Base-by-base conservation (phyloP, 768 basidiomycete species). In the Lactarius hengduanensis region DNA sequence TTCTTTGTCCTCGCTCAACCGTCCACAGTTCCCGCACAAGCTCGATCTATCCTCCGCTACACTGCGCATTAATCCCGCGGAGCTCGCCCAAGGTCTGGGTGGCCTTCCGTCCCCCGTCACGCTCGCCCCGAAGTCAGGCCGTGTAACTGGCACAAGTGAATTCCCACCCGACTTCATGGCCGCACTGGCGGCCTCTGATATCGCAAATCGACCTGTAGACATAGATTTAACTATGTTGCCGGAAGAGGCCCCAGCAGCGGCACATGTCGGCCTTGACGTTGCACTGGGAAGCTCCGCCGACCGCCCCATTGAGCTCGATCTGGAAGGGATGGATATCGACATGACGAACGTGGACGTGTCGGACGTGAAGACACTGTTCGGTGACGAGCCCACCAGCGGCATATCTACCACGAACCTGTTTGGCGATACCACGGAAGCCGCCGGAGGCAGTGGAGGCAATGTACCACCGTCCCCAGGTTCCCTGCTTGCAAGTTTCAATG, bases 301-400 rank as follows among this genome's bases (percentile, higher is more conserved):
- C 73, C 89, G 90, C 74, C 90, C 91, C 22, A 92, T 92, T 64
- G 91, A 91, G 72, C 81, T 92, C 30, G 90, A 92, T 73, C 71
- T 92, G 62, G 90, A 91, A 59, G 86, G 88, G 75, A 87, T 90
- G 69, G 83, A 88, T 60, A 69, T 69, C 30, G 85, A 86, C 72
- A 87, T 87, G 80, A 68, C 78, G 45, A 73, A 72, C 50, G 73
- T 80, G 72, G 72, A 83, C 71, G 65, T 57, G 54, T 71, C 69
- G 47, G 61, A 62, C 26, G 61, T 62, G 34, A 61, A 61, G 61
- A 32, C 66, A 22, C 75, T 88, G 16, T 90, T 89, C 70, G 84
- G 86, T 8, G 83, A 84, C 59, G 71, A 74, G 26, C 70, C 75
- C 18, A 82, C 61, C 66, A 74, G 7, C 67, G 70, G 36, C 62